Conservation (phyloP, 768 basidiomycete genomes). For the Imleria badia region DNA sequence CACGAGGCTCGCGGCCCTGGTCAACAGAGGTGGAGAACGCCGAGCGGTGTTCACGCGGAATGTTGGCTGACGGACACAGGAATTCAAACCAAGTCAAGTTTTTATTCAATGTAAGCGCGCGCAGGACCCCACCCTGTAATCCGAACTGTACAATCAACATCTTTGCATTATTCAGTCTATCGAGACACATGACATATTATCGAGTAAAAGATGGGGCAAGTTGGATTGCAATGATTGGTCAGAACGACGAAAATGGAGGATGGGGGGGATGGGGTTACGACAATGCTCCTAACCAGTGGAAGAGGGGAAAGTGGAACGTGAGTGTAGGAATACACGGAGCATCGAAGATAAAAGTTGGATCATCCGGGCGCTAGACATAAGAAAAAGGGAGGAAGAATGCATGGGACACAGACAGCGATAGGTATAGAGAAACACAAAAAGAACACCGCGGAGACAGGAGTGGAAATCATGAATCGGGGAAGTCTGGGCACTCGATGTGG, state of each 20-base stretch:
- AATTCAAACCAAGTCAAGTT: not conserved
- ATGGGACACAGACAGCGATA: not conserved
- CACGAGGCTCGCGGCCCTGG: constrained; percentile 26
- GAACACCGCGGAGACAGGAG: not conserved
- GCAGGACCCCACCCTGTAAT: too few relatives aligned
- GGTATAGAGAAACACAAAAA: constrained; percentile 10
- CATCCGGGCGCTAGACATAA: not conserved
- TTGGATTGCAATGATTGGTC: not conserved
- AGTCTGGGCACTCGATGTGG: constrained; percentile 55
- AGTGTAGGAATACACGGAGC: constrained; percentile 37
- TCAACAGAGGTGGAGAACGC: constrained; percentile 33
- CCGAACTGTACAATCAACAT: not conserved
- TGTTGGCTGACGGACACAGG: constrained; percentile 10
- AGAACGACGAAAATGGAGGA: not conserved
- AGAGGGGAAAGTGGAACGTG: constrained; percentile 33
- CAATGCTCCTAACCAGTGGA: constrained; percentile 54
- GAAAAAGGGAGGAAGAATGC: constrained; percentile 4
- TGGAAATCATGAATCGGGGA: constrained; percentile 32
- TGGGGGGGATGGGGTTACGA: constrained; percentile 42
- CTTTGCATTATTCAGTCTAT: constrained; percentile 1
- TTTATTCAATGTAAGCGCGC: not conserved
- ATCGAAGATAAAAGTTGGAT: constrained; percentile 40
- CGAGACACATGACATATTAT: constrained; percentile 2
- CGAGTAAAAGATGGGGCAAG: constrained; percentile 1
- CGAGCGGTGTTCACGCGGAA: constrained; percentile 21